Base-by-base conservation (phyloP, 257 asterid species). In the Solanum ahanhuiri region DNA sequence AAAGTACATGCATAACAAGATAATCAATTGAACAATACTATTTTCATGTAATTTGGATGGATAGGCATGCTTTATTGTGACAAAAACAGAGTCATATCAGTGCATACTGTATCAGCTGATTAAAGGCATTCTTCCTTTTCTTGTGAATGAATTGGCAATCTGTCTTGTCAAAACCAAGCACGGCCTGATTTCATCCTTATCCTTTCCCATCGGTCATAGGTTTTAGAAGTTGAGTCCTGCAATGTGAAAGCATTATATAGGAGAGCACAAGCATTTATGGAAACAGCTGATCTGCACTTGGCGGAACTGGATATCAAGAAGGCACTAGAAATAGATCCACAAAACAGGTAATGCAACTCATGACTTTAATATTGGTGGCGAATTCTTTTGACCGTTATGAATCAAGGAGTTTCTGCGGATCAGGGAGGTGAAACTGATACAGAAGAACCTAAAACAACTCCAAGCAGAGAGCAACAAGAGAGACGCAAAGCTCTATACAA, bases 371-470 rank as follows among this genome's bases (percentile, higher is more conserved):
- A 22, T 39, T 31, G 4, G 20, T 34, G 12, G 7, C 37, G 25
- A 63, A 6, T 12, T 22, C 57, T 54, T 81, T 25, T 63, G 60
- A 33, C 57, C 69, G 11, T 85, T 7, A 43, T 85, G 81, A 63
- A 22, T 48, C 60, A 66, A 79, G 20, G 69, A 48, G 45, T 81
- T 81, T 20, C 43, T 81, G 67, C 7, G 35, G 85, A 6, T 83
- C 88, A 94, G 98, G 93, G 98, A 93, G 90, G 89, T 94, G 90
- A 92, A 91, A 89, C 76, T 91, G 85, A 54, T 94, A 23, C 92
- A 90, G 84, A 92, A 90, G 88, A 89, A 87, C 83, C 77, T 93
- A 87, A 93, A 89, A 85, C 91, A 91, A 83, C 91, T 89, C 41
- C 89, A 91, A 87, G 93, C 87, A 23, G 94, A 93, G 89, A 91